Evolutionary conservation across 305 asterid species (phyloP).

Genomic region (Fraxinus latifolia): DNA sequence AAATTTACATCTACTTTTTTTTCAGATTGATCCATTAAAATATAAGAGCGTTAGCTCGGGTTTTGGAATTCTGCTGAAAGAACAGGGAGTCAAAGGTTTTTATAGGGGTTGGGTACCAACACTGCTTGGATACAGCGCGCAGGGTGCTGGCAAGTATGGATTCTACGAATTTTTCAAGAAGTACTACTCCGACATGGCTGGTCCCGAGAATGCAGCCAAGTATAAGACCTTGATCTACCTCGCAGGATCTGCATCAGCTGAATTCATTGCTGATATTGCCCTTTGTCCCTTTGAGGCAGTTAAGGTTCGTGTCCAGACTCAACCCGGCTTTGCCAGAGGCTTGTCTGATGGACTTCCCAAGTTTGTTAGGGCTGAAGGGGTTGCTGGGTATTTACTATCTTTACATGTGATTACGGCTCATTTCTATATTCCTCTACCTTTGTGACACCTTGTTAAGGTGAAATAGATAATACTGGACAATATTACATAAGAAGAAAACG

Average conservation of each 20-base stretch:
- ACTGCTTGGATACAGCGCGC: conserved; percentile 83
- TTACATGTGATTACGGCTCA: background rate
- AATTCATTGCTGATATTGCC: conserved; percentile 74
- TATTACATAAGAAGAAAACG: background rate
- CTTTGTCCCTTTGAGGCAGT: conserved; percentile 89
- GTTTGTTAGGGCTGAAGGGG: conserved; percentile 62
- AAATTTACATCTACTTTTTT: background rate
- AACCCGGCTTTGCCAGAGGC: conserved; percentile 80
- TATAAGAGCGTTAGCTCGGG: conserved; percentile 85
- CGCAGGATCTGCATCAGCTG: conserved; percentile 91
- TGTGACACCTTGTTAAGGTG: background rate
- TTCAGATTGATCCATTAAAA: conserved; percentile 69
- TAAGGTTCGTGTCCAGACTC: conserved; percentile 86
- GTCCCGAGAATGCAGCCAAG: conserved; percentile 69
- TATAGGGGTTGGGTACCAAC: conserved; percentile 91
- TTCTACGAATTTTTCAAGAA: conserved; percentile 84
- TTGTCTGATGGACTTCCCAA: conserved; percentile 82
- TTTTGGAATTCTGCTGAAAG: conserved; percentile 64
- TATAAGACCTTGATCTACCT: conserved; percentile 79
- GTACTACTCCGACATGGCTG: conserved; percentile 77
- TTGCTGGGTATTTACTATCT: conserved; percentile 46
- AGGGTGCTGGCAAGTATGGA: conserved; percentile 91
- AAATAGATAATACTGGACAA: background rate
- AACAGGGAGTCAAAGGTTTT: conserved; percentile 74
- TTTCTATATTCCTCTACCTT: background rate